Conservation (phyloP, 2,329 filamentous ascomycete species). For the Cladosporium sphaerospermum region DNA sequence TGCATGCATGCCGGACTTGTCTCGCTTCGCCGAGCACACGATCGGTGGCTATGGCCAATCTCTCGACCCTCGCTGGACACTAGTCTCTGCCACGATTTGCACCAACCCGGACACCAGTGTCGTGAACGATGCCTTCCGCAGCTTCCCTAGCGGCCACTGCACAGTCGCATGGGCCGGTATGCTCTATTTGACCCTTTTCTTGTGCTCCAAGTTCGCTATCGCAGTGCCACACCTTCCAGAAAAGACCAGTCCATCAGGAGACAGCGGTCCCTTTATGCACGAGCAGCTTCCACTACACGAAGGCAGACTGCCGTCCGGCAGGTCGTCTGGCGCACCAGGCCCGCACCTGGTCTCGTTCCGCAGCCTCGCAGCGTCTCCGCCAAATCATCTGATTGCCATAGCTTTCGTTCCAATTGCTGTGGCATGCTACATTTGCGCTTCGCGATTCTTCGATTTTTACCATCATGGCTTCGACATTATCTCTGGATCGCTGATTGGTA, state of each 20-base stretch:
- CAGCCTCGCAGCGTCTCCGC: slow-evolving; percentile 72
- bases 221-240: slow-evolving; percentile 59
- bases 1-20: slow-evolving; percentile 69
- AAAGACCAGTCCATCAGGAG: neutral
- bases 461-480: slow-evolving; percentile 89
- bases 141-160: slow-evolving; percentile 72
- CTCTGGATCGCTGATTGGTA: slow-evolving; percentile 72
- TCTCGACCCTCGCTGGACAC: slow-evolving; percentile 52
- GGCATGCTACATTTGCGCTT: slow-evolving; percentile 73
- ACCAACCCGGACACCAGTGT: slow-evolving; percentile 52
- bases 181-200: slow-evolving; percentile 78
- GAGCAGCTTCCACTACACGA: slow-evolving; percentile 23
- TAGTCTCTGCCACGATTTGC: slow-evolving; percentile 73
- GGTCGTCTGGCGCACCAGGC: too few species aligned
- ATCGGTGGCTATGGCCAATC: slow-evolving; percentile 55
- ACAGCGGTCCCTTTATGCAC: neutral
- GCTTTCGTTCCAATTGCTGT: slow-evolving; percentile 66
- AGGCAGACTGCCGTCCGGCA: too few species aligned
- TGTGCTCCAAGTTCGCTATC: slow-evolving; percentile 75
- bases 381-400: slow-evolving; percentile 67
- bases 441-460: slow-evolving; percentile 79
- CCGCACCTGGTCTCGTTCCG: slow-evolving; percentile 38
- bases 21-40: slow-evolving; percentile 50
- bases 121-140: slow-evolving; percentile 77
- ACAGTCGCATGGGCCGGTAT: slow-evolving; percentile 72